Percentiles rank a stretch among this genome's conserved stretches.
Conservation (phyloP, 2,329 filamentous ascomycete genomes). For the Colletotrichum lupini region DNA sequence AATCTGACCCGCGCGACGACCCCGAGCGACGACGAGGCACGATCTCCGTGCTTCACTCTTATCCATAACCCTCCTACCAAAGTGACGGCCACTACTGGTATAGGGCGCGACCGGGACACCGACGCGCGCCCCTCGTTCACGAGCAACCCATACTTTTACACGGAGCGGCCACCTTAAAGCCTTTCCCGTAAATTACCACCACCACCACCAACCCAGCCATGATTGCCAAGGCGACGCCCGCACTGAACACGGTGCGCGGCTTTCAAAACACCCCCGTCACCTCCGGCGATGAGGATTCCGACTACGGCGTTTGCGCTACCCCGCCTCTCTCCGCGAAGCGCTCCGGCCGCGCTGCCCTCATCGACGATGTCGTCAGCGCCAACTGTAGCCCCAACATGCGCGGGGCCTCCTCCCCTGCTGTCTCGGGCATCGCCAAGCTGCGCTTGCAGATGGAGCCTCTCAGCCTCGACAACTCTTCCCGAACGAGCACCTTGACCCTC, state of each 20-base stretch:
- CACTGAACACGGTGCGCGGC: slow-evolving; percentile 66
- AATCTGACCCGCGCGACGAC: slow-evolving; percentile 65
- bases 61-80: slow-evolving; percentile 21
- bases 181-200: background rate
- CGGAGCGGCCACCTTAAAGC: slow-evolving; percentile 22
- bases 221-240: slow-evolving; percentile 59
- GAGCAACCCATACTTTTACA: slow-evolving; percentile 43
- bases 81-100: slow-evolving; percentile 21
- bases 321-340: slow-evolving; percentile 37
- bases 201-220: slow-evolving; percentile 44
- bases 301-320: slow-evolving; percentile 49
- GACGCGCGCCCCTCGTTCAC: slow-evolving; percentile 36
- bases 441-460: slow-evolving; percentile 85
- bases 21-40: slow-evolving; percentile 69
- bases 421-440: slow-evolving; percentile 84
- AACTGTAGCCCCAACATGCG: slow-evolving; percentile 72
- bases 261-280: slow-evolving; percentile 65
- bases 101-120: slow-evolving; percentile 31
- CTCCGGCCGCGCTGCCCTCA: slow-evolving; percentile 51
- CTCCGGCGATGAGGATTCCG: slow-evolving; percentile 69
- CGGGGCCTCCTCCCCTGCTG: slow-evolving; percentile 60
- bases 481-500: slow-evolving; percentile 66
- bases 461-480: slow-evolving; percentile 69
- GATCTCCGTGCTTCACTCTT: slow-evolving; percentile 39
- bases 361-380: slow-evolving; percentile 69